Conservation (phyloP, 306 rosid genomes). For the Astragalus glycyphyllos region DNA sequence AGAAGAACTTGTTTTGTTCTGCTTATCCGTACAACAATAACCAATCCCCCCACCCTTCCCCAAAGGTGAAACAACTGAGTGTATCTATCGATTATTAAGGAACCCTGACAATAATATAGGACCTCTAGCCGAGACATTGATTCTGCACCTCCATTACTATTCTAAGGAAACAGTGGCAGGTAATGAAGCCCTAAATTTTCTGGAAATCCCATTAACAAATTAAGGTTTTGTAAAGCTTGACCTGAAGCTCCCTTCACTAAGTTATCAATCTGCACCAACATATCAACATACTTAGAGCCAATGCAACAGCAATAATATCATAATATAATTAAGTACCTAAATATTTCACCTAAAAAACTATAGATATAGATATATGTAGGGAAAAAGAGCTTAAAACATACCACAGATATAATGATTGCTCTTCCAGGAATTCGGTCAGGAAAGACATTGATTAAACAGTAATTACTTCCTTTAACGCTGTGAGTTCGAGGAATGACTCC, state of each 20-base stretch:
- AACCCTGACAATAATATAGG: too few species aligned
- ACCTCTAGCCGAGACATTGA: too few species aligned
- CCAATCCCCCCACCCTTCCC: too few species aligned
- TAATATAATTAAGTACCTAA: neutral
- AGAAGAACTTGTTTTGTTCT: too few species aligned
- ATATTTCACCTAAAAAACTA: slow-evolving; percentile 3
- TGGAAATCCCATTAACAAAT: slow-evolving; percentile 81
- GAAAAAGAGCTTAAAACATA: slow-evolving; percentile 45
- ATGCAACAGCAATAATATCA: slow-evolving; percentile 20
- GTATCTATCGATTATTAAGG: slow-evolving; percentile 4
- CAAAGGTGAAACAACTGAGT: too few species aligned
- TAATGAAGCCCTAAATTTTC: slow-evolving; percentile 80
- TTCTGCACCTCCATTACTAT: too few species aligned
- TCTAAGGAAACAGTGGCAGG: slow-evolving; percentile 80
- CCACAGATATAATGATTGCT: slow-evolving; percentile 89
- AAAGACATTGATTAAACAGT: slow-evolving; percentile 80
- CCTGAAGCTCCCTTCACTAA: slow-evolving; percentile 98
- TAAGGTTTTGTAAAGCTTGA: slow-evolving; percentile 94
- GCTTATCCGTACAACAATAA: too few species aligned
- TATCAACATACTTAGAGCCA: slow-evolving; percentile 31
- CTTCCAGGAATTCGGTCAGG: slow-evolving; percentile 88
- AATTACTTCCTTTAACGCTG: slow-evolving; percentile 80
- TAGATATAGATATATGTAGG: neutral
- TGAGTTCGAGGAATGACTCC: slow-evolving; percentile 84
- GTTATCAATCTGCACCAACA: slow-evolving; percentile 85